Evolutionary conservation across 129 eudicot genomes (phyloP), one percentile per base, ranked within the genome.

Genomic region (Escallonia herrerae): DNA sequence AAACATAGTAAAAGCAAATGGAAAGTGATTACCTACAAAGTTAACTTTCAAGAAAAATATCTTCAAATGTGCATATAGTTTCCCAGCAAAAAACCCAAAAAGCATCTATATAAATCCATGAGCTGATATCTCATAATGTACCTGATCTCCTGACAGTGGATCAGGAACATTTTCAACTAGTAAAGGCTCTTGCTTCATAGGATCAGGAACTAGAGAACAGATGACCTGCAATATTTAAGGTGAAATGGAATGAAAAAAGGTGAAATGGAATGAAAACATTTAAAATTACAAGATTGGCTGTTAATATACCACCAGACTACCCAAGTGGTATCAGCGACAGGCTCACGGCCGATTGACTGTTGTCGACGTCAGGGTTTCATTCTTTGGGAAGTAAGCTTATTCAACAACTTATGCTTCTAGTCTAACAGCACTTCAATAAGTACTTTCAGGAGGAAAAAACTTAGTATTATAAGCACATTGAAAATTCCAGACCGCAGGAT

Each of bases 141-240:
- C 99, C 97, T 94, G 99, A 74, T 94, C 99, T 39, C 99, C 99
- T 40, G 93, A 87, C 72, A 94, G 80, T 44, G 91, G 93, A 80
- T 94, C 93, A 10, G 93, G 94, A 56, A 76, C 40, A 61, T 89
- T 94, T 79, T 94, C 99, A 63, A 86, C 87, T 64, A 86, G 83
- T 69, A 89, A 76, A 64, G 86, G 90, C 73, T 94, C 96, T 84
- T 89, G 95, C 78, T 89, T 86, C 83, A 85, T 46, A 49, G 93
- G 86, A 82, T 94, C 95, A 43, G 97, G 87, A 40, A 59, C 42
- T 51, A 94, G 58, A 75, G 82, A 77, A 47, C 72, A 69, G 46
- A 76, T 66, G 51, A 86, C 93, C 99, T 94, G 89, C 40, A 60
- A 43, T 15, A 64, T 73, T 49, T 58, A 69, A 69, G 65, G 64